Percentiles rank a stretch among this genome's conserved stretches.
These are phyloP conservation scores for Cryptosporidium baileyi DNA, from an alignment of 169 alveolate species.

Conservation along the genomic window DNA sequence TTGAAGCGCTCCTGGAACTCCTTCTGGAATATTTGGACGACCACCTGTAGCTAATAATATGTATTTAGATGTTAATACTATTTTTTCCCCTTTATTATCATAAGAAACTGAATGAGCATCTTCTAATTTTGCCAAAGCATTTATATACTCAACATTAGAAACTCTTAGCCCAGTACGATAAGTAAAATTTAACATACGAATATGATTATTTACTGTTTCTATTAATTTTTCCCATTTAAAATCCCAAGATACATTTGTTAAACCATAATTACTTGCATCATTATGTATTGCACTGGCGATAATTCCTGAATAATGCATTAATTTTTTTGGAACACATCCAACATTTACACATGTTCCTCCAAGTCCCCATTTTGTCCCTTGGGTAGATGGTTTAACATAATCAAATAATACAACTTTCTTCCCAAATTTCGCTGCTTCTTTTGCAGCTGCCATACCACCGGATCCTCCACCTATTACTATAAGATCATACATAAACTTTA, in stretches of 20 bases:
- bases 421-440: conserved; percentile 92
- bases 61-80: conserved; percentile 85
- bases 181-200: conserved; percentile 90
- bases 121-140: conserved; percentile 83
- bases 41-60: conserved; percentile 95
- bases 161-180: conserved; percentile 88
- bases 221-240: conserved; percentile 87
- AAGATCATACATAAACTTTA: conserved; percentile 76
- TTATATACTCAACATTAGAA: conserved; percentile 85
- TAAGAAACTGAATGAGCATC: conserved; percentile 76
- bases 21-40: conserved; percentile 90
- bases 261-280: conserved; percentile 76
- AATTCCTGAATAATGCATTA: conserved; percentile 95
- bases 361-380: conserved; percentile 95
- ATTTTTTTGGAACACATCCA: conserved; percentile 99
- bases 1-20: conserved; percentile 90
- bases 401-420: conserved; percentile 93
- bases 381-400: conserved; percentile 94
- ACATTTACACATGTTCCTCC: conserved; percentile 99
- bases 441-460: conserved; percentile 93
- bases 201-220: conserved; percentile 87
- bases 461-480: conserved; percentile 92
- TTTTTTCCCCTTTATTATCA: conserved; percentile 77
- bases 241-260: conserved; percentile 29
- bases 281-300: conserved; percentile 81